Evolutionary conservation across 2,329 filamentous ascomycete species (phyloP), one percentile per base, ranked within the genome.

Genomic region (Colletotrichum sp.): DNA sequence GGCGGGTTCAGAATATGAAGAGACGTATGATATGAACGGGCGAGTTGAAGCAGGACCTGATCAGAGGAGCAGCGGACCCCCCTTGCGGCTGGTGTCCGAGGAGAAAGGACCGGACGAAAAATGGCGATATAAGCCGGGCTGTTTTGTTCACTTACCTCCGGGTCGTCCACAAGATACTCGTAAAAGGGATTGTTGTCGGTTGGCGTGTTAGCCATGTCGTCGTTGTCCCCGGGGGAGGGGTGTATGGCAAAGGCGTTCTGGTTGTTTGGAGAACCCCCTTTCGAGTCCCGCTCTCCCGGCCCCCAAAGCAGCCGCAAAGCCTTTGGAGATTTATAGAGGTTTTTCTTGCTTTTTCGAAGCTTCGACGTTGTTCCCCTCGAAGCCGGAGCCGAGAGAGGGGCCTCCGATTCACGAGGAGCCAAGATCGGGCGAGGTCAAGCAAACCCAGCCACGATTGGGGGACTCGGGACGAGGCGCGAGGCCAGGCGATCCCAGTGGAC

Each of bases 121-220:
- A 59, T 16, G 14, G 39, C 43, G n/a, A 39, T 28, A n/a, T 64
- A 28, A 61, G 10, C 39, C 39, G 63, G 36, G 26, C 16, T 61
- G 43, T 13, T 21, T 76, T 64, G 16, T 59, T 64, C 18, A 65
- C 74, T 76, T 74, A 74, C 74, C 60, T 76, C 70, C 26, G 65
- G 59, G 18, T 74, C 59, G 34, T 76, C 59, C 59, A 73, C 71
- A 48, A 74, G 71, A 60, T 74, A 74, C 30, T 76, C 74, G 70
- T 74, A 69, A 24, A 76, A 73, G 14, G 64, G 18, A n/a, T 18
- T 60, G 70, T 52, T 61, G 21, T 73, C 60, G 43, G 63, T 72
- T n/a, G 74, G 71, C 59, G 43, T 64, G 48, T 68, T 48, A 24
- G 64, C 65, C 74, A 76, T 76, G 59, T 60, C 73, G 60, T 67